Percentiles rank a stretch among this genome's conserved stretches.
Evolutionary conservation across 805 yeast species (phyloP).

Genomic region (Yamadazyma akitaensis): DNA sequence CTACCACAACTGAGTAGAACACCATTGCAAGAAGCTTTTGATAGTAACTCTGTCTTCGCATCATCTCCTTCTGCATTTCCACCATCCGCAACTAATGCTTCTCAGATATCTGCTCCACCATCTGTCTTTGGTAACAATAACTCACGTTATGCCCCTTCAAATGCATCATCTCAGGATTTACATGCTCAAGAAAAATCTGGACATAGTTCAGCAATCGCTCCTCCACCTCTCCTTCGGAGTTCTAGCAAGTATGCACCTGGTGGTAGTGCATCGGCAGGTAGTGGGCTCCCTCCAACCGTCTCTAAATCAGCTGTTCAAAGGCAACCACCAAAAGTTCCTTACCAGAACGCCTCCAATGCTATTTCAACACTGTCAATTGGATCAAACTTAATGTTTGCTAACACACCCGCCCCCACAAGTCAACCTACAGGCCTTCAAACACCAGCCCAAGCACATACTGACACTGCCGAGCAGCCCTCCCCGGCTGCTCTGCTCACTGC

Average conservation of each 20-base stretch:
- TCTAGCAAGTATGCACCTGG: conserved; percentile 14
- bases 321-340: conserved; percentile 2
- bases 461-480: neutral
- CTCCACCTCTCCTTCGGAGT: conserved; percentile 10
- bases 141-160: conserved; percentile 20
- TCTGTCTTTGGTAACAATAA: neutral
- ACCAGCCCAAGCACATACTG: neutral
- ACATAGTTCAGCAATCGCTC: neutral
- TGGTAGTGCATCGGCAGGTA: neutral
- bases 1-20: conserved; percentile 6
- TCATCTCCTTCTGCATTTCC: conserved; percentile 6
- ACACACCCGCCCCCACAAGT: neutral
- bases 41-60: conserved; percentile 10
- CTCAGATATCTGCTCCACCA: conserved; percentile 5
- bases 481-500: neutral
- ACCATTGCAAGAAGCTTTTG: conserved; percentile 8
- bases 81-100: neutral
- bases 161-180: conserved; percentile 22
- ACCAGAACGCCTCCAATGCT: conserved; percentile 11
- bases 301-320: conserved; percentile 2
- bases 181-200: neutral
- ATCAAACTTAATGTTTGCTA: conserved; percentile 7
- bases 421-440: neutral
- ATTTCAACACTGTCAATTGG: conserved; percentile 13
- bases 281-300: neutral